Conservation (phyloP, 208 protist genomes). For the Trypanosomatidae sp. region DNA sequence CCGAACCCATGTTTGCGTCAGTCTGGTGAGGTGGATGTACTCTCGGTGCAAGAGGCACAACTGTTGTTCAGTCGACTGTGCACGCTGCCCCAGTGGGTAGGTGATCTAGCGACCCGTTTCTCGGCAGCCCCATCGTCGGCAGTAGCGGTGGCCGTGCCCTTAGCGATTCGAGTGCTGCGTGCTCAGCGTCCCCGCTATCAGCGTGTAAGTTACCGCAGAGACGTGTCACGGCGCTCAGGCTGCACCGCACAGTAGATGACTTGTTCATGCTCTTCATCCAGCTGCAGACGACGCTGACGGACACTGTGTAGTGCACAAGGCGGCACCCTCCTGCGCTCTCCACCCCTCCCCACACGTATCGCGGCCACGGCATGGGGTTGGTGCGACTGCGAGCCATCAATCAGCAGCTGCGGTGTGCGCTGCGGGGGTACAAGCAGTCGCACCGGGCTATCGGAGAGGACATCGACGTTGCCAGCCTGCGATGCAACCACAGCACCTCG, state of each 20-base stretch:
- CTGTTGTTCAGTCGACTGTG: constrained; percentile 11
- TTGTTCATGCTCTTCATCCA: constrained; percentile 19
- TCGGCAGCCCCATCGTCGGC: neutral
- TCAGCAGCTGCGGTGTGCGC: constrained; percentile 21
- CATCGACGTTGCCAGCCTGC: neutral
- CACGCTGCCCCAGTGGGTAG: constrained; percentile 14
- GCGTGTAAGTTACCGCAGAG: neutral
- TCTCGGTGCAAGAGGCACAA: constrained; percentile 1
- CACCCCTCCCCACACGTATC: constrained; percentile 9
- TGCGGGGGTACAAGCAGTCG: constrained; percentile 22
- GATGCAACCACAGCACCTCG: too few relatives aligned
- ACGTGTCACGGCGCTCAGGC: neutral
- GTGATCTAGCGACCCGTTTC: neutral
- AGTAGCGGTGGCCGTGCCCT: neutral
- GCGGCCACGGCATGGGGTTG: constrained; percentile 15
- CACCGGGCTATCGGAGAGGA: neutral
- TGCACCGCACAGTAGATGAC: constrained; percentile 18
- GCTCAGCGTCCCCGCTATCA: neutral
- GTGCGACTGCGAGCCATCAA: constrained; percentile 21
- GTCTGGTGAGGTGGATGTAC: neutral
- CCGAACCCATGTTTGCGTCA: neutral
- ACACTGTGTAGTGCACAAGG: constrained; percentile 7
- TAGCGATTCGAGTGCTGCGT: neutral
- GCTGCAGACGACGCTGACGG: constrained; percentile 24
- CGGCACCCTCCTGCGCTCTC: constrained; percentile 18